Base-by-base conservation (phyloP, 2,329 filamentous ascomycete species). In the Metarhizium album region DNA sequence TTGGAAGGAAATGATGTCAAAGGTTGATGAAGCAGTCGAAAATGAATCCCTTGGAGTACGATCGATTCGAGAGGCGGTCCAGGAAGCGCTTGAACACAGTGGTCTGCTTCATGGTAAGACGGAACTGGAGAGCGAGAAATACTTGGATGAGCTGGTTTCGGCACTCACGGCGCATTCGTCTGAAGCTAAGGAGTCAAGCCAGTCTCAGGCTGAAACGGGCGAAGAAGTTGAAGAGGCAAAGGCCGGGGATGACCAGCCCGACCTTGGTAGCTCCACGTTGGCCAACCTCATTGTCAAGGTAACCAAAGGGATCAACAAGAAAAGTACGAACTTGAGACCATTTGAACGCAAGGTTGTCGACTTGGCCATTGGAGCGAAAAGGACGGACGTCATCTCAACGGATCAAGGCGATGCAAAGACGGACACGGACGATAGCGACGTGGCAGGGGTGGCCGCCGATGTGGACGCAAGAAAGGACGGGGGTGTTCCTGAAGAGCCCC, bases 21-120 rank as follows among this genome's bases (percentile, higher is more conserved):
- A 72, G 61, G 75, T 80, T 14, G 76, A 80, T 50, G 71, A 79
- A 49, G 74, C 75, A 2, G 74, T 82, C 49, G 75, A 80, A 54
- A 74, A 78, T 54, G 79, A 82, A 47, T 74, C 77, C 45, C 64
- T 72, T 11, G 78, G 78, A 24, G 61, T 78, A 29, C 69, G 69
- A 5, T 69, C 70, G 8, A 74, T 81, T 16, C 69, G 74, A 45
- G 76, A 79, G 52, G 74, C 75, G 4, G 74, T 82, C 23, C 70
- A 76, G 52, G 70, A 78, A 42, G 78, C 78, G 1, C 67, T 82
- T 2, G 70, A 75, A 52, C 72, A 78, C 59, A 78, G 74, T 52
- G 76, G 76, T 2, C 67, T 81, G 6, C 64, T 80, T 16, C 65
- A 64, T 20, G 70, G 67, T 14, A 71, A 68, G 48, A 70, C 72